A percentile compares a stretch with the other conserved stretches of the same genome.
Conservation (phyloP, 441 rosid genomes). For the Adansonia rubrostipa region DNA sequence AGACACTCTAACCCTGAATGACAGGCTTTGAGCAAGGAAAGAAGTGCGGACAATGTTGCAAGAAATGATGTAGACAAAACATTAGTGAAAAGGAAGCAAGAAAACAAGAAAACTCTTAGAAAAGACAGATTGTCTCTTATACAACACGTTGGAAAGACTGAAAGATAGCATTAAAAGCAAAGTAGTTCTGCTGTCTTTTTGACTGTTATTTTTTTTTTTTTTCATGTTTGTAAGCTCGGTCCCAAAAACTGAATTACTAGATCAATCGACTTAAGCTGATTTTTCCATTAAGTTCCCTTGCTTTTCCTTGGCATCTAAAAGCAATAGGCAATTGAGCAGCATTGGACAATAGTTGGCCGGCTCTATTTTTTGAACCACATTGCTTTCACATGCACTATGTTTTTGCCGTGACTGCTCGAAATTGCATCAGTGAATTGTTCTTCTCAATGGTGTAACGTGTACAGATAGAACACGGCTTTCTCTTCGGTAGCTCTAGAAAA, state of each 20-base stretch:
- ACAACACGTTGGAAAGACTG: conserved; percentile 4
- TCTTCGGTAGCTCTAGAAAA: background rate
- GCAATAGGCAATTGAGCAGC: background rate
- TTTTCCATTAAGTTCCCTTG: background rate
- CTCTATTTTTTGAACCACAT: background rate
- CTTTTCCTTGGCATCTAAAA: conserved; percentile 6
- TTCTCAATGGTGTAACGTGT: background rate
- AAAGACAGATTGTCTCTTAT: background rate
- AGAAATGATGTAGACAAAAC: background rate
- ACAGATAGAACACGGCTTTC: background rate
- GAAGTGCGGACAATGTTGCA: conserved; percentile 11
- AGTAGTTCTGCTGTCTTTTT: conserved; percentile 4
- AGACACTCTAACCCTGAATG: background rate
- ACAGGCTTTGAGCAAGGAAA: background rate
- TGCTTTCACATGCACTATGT: background rate
- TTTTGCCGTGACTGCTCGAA: background rate
- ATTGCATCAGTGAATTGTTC: conserved; percentile 2
- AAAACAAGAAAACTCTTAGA: background rate
- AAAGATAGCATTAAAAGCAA: conserved; percentile 9
- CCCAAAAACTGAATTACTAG: background rate
- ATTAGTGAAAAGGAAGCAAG: background rate
- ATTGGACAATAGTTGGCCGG: background rate
- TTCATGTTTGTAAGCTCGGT: background rate
- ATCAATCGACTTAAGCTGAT: background rate
- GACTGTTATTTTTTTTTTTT: background rate